Conservation (phyloP, 495 filamentous ascomycete species). For the Neurospora sp. region DNA sequence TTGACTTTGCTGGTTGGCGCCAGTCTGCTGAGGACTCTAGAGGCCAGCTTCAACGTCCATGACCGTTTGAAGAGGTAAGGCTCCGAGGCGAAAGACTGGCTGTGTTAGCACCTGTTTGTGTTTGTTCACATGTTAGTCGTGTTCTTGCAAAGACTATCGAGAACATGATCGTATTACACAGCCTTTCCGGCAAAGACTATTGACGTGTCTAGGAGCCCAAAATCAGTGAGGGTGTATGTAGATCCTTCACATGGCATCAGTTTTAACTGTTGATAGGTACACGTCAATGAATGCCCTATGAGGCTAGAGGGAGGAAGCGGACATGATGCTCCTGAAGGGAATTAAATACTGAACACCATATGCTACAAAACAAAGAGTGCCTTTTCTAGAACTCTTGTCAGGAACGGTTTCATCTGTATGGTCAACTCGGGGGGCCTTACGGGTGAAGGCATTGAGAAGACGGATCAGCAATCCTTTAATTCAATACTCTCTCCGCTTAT, state of each 20-base stretch:
- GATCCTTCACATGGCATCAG: neutral
- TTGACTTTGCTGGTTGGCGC: neutral
- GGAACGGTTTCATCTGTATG: neutral
- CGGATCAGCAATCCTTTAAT: neutral
- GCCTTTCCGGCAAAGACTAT: neutral
- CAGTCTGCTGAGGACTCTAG: neutral
- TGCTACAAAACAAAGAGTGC: neutral
- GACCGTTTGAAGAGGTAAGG: neutral
- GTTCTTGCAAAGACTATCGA: neutral
- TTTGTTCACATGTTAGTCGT: neutral
- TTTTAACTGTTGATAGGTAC: neutral
- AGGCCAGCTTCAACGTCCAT: neutral
- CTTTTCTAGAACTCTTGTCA: neutral
- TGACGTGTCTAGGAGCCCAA: neutral
- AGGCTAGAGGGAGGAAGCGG: neutral
- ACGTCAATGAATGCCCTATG: neutral
- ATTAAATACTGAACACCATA: neutral
- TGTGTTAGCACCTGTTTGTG: neutral
- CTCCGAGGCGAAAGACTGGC: neutral
- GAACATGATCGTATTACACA: neutral
- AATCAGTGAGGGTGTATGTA: neutral
- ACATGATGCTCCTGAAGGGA: neutral
- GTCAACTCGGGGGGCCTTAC: neutral
- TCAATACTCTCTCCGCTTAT: neutral
- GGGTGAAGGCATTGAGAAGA: neutral